phyloP scores from a whole-genome alignment of 805 yeast genomes.

The Saccharomycopsis lassenensis region DNA sequence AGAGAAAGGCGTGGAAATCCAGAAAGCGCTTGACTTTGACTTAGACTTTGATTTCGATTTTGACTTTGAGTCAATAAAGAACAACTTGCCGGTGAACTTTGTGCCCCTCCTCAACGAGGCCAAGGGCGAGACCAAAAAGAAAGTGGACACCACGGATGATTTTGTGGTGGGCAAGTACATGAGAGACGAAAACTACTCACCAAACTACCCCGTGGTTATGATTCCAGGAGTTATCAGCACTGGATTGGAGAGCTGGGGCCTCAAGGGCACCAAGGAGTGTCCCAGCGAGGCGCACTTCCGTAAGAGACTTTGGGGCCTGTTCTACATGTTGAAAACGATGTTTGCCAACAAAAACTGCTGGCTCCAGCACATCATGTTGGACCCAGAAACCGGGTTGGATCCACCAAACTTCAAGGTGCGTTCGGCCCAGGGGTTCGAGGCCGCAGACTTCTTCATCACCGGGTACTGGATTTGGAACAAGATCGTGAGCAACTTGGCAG shows the following conservation, averaged over 20 bases:
- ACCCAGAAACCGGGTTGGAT: slow-evolving; percentile 85
- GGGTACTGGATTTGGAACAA: slow-evolving; percentile 99
- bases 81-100: slow-evolving; percentile 12
- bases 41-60: slow-evolving; percentile 18
- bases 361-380: slow-evolving; percentile 84
- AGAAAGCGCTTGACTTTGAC: slow-evolving; percentile 10
- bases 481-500: slow-evolving; percentile 87
- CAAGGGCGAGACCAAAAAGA: slow-evolving; percentile 8
- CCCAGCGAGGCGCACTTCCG: slow-evolving; percentile 79
- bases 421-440: slow-evolving; percentile 94
- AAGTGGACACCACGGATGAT: slow-evolving; percentile 53
- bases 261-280: slow-evolving; percentile 65
- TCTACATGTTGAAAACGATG: slow-evolving; percentile 90
- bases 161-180: slow-evolving; percentile 79
- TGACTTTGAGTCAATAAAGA: slow-evolving; percentile 14
- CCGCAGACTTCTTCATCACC: slow-evolving; percentile 91
- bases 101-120: slow-evolving; percentile 14
- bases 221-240: slow-evolving; percentile 96
- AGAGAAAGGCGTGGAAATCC: slow-evolving; percentile 16
- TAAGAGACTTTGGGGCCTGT: slow-evolving; percentile 93
- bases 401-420: slow-evolving; percentile 74
- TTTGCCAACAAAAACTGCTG: slow-evolving; percentile 85
- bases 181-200: slow-evolving; percentile 38
- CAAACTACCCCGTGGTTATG: slow-evolving; percentile 74
- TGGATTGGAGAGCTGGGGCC: slow-evolving; percentile 90